These are phyloP conservation scores for Ceratobasidium papillatum DNA, from an alignment of 1,284 basidiomycete genomes.

Conservation along the genomic window DNA sequence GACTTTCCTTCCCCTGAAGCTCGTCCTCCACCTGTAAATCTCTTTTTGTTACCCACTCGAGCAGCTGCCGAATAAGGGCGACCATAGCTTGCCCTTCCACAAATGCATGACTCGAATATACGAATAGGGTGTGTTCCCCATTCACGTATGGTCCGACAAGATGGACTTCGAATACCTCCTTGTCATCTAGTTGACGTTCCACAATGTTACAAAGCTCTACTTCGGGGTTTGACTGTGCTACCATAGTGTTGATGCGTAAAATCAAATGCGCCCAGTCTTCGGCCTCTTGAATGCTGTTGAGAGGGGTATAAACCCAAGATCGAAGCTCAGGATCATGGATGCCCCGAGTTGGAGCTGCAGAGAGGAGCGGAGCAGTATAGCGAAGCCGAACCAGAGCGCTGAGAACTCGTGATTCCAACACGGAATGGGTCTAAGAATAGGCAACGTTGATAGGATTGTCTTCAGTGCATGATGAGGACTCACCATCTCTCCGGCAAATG, in stretches of 20 bases:
- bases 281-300: constrained; percentile 1
- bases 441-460: not conserved
- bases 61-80: not conserved
- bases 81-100: constrained; percentile 20
- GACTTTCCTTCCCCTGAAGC: not conserved
- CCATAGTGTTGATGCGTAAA: not conserved
- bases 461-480: not conserved
- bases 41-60: not conserved
- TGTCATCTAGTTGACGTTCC: not conserved
- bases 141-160: constrained; percentile 12
- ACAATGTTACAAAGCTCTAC: constrained; percentile 2
- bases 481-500: constrained; percentile 6
- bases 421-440: not conserved
- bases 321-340: constrained; percentile 35
- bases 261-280: not conserved
- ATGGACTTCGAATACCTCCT: not conserved
- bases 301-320: constrained; percentile 28
- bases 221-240: constrained; percentile 1
- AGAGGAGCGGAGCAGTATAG: constrained; percentile 4
- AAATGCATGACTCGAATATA: constrained; percentile 26
- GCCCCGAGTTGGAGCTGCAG: not conserved
- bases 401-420: constrained; percentile 3
- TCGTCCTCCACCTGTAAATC: constrained; percentile 20
- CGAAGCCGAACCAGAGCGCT: constrained; percentile 23
- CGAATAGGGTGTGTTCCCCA: constrained; percentile 10